Evolutionary conservation across 2,329 filamentous ascomycete species (phyloP).

Genomic region (Aspergillus pseudoviridinutans): DNA sequence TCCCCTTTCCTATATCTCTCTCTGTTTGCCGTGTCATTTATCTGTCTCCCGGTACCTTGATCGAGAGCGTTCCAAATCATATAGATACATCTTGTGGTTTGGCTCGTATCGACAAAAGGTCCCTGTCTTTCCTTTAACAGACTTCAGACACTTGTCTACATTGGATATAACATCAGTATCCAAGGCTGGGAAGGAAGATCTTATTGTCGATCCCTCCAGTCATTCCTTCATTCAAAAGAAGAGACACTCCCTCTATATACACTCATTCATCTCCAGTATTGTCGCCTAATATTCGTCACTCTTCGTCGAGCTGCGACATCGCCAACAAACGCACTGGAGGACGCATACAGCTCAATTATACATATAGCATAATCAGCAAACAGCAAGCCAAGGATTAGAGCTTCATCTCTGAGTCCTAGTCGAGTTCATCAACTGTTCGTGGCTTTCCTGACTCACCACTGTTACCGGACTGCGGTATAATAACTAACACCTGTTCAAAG

Average conservation of each 20-base stretch:
- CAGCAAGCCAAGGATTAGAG: not conserved
- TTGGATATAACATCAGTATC: conserved; percentile 1
- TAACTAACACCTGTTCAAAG: conserved; percentile 6
- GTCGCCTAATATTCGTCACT: conserved; percentile 4
- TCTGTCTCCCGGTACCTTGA: conserved; percentile 22
- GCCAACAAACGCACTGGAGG: not conserved
- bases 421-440: conserved; percentile 6
- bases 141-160: not conserved
- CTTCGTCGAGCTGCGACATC: not conserved
- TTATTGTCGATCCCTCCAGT: conserved; percentile 24
- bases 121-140: conserved; percentile 34
- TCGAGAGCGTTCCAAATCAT: conserved; percentile 14
- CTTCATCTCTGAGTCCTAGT: not conserved
- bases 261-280: conserved; percentile 14
- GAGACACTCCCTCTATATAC: conserved; percentile 28
- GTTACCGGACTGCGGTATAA: not conserved
- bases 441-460: not conserved
- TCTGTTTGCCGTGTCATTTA: not conserved
- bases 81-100: conserved; percentile 10
- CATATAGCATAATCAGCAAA: not conserved
- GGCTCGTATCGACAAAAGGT: conserved; percentile 23
- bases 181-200: not conserved
- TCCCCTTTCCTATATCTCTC: conserved; percentile 5
- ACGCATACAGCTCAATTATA: not conserved
- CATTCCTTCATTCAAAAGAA: conserved; percentile 29